Percentiles rank a stretch among this genome's conserved stretches.
Conservation (phyloP, 1,284 basidiomycete genomes). For the Pyrrhoderma noxium region DNA sequence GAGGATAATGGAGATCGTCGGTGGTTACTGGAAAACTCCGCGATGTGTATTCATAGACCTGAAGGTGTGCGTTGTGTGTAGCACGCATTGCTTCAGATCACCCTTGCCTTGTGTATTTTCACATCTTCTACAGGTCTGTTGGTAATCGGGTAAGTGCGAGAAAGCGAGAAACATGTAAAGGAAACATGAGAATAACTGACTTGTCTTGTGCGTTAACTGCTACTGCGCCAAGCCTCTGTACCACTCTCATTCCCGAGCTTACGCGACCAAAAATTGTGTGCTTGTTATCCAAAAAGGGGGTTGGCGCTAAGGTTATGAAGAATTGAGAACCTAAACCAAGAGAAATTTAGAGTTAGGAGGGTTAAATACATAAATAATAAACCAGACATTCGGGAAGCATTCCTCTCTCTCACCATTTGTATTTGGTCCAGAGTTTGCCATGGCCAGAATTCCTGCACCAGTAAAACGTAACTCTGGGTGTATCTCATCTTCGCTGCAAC, state of each 20-base stretch:
- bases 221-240: conserved; percentile 76
- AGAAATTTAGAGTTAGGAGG: not conserved
- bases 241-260: conserved; percentile 77
- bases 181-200: conserved; percentile 35
- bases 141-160: conserved; percentile 17
- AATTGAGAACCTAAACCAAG: conserved; percentile 76
- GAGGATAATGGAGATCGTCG: not conserved
- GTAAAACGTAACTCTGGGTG: conserved; percentile 86
- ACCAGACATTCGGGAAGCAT: not conserved
- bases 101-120: conserved; percentile 69
- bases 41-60: not conserved
- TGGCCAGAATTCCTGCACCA: conserved; percentile 92
- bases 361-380: not conserved
- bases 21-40: not conserved
- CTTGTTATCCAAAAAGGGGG: conserved; percentile 88
- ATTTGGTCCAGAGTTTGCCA: conserved; percentile 94
- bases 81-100: not conserved
- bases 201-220: conserved; percentile 72
- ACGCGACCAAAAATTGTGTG: conserved; percentile 93
- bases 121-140: conserved; percentile 72
- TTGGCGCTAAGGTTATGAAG: conserved; percentile 85
- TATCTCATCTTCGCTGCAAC: conserved; percentile 66
- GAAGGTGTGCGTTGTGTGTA: too few relatives aligned
- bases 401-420: conserved; percentile 63
- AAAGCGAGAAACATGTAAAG: conserved; percentile 3